These are phyloP conservation scores for Brettanomyces bruxellensis DNA, from an alignment of 805 yeast species.

Conservation along the genomic window DNA sequence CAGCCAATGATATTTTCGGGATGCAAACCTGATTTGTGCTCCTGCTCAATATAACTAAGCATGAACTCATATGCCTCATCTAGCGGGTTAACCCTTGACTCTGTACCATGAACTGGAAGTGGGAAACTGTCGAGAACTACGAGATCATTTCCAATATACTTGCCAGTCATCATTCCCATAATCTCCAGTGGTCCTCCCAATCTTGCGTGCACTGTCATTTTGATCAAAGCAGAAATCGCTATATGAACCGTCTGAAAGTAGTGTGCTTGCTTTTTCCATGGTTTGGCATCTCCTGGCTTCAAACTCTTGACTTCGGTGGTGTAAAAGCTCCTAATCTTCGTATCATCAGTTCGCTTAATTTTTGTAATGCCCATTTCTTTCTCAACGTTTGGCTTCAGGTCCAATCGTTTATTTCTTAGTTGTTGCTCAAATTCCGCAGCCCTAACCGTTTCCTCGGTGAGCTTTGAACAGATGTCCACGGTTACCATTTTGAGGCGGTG, in stretches of 20 bases:
- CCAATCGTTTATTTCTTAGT: background rate
- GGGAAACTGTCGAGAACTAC: constrained; percentile 76
- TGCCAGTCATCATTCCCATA: constrained; percentile 93
- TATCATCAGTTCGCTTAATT: background rate
- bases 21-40: constrained; percentile 37
- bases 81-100: constrained; percentile 90
- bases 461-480: background rate
- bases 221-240: constrained; percentile 61
- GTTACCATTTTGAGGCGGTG: background rate
- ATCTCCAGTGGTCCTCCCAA: constrained; percentile 83
- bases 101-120: constrained; percentile 93
- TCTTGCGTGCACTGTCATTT: constrained; percentile 74
- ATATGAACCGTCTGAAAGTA: constrained; percentile 56
- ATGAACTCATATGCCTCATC: constrained; percentile 91
- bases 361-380: background rate
- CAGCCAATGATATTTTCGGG: constrained; percentile 83
- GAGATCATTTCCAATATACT: constrained; percentile 41
- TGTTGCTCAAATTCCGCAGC: background rate
- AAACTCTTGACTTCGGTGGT: background rate
- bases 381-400: no score
- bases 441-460: background rate
- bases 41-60: constrained; percentile 66
- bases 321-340: constrained; percentile 1
- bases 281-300: constrained; percentile 21
- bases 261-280: constrained; percentile 50